Conservation (phyloP, 768 basidiomycete genomes). For the Agaricus sinodeliciosus region DNA sequence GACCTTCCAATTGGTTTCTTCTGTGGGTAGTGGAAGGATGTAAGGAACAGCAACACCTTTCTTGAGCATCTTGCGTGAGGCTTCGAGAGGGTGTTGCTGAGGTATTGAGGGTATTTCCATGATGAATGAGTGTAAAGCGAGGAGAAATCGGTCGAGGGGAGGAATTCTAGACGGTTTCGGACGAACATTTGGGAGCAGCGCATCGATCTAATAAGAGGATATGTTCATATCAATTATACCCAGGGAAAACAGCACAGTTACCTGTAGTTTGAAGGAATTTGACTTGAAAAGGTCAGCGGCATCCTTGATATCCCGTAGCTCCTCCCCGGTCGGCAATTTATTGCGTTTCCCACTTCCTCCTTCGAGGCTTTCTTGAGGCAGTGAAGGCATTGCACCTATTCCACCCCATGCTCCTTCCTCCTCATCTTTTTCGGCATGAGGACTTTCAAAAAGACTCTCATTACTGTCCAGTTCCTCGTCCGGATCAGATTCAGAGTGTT, state of each 20-base stretch:
- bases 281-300: constrained; percentile 71
- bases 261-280: constrained; percentile 81
- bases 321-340: constrained; percentile 61
- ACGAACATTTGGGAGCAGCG: constrained; percentile 68
- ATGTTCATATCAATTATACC: constrained; percentile 4
- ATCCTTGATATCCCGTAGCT: constrained; percentile 67
- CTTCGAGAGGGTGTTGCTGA: constrained; percentile 62
- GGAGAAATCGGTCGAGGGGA: constrained; percentile 64
- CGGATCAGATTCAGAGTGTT: constrained; percentile 6
- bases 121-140: constrained; percentile 61
- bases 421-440: background rate
- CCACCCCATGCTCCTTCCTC: constrained; percentile 13
- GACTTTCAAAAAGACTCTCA: constrained; percentile 2
- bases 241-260: constrained; percentile 20
- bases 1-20: constrained; percentile 87
- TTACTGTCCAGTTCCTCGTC: constrained; percentile 8
- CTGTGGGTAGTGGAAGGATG: constrained; percentile 59
- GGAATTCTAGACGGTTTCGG: constrained; percentile 52
- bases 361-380: background rate
- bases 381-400: background rate
- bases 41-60: constrained; percentile 62
- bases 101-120: constrained; percentile 48
- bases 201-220: constrained; percentile 54
- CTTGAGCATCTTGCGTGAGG: constrained; percentile 45
- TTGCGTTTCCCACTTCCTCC: constrained; percentile 24